A percentile compares a stretch with the other conserved stretches of the same genome.
Conservation (phyloP, 495 filamentous ascomycete species). For the Monascus purpureus region DNA sequence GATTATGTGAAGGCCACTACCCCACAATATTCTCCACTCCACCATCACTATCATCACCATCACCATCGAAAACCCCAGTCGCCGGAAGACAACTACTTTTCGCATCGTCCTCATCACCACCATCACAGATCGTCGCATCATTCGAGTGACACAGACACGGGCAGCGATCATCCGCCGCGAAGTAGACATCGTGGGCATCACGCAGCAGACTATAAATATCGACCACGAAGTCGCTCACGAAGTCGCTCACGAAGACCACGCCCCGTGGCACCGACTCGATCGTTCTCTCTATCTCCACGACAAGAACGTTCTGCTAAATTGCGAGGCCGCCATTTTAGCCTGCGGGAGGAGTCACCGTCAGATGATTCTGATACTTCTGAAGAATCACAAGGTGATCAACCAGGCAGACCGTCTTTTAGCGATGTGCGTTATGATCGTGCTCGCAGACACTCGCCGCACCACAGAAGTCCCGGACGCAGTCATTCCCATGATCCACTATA, state of each 20-base stretch:
- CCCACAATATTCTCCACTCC: constrained; percentile 16
- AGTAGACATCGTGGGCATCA: neutral
- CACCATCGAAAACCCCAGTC: constrained; percentile 8
- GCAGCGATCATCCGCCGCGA: neutral
- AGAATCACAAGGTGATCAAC: neutral
- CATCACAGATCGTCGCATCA: constrained; percentile 8
- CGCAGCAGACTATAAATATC: neutral
- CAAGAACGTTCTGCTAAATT: neutral
- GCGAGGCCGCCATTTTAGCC: neutral
- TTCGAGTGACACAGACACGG: constrained; percentile 6
- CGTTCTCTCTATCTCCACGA: neutral
- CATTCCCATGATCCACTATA: neutral
- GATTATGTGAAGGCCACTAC: constrained; percentile 26
- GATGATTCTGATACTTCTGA: neutral
- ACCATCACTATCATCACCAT: constrained; percentile 16
- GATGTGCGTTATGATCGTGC: neutral
- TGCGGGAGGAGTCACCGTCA: neutral
- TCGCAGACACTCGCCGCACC: neutral
- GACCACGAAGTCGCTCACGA: neutral
- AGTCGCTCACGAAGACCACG: neutral
- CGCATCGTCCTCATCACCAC: constrained; percentile 4
- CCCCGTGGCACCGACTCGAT: neutral
- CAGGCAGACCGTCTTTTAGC: neutral
- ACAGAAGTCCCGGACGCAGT: neutral
- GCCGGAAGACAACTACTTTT: constrained; percentile 14